These are phyloP conservation scores for Ananas comosus DNA, from an alignment of 176 grass and related monocot species.

Conservation along the genomic window DNA sequence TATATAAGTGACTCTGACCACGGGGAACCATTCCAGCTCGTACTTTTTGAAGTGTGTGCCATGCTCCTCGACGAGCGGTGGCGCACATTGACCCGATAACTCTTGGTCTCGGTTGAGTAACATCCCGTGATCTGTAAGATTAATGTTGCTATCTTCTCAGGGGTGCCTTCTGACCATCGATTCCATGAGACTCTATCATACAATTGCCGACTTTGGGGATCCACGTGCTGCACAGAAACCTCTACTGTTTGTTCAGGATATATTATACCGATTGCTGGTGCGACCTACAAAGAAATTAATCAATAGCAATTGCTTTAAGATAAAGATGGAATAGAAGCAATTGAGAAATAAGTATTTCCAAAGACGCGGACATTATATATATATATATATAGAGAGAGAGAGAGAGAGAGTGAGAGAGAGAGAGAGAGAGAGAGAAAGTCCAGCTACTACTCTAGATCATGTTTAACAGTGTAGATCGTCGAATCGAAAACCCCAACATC, in stretches of 20 bases:
- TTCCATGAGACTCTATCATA: conserved; percentile 20
- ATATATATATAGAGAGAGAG: too few species aligned
- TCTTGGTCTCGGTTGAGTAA: conserved; percentile 26
- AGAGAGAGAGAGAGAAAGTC: too few species aligned
- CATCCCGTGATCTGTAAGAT: conserved; percentile 33
- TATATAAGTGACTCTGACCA: conserved; percentile 1
- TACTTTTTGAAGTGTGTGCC: conserved; percentile 25
- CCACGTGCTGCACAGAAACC: conserved; percentile 37
- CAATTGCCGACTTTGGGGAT: conserved; percentile 21
- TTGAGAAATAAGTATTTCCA: conserved; percentile 8
- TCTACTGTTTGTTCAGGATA: conserved; percentile 42
- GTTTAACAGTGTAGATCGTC: too few species aligned
- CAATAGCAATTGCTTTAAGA: conserved; percentile 17
- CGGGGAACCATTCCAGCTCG: conserved; percentile 1
- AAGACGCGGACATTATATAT: too few species aligned
- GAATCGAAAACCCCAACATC: too few species aligned
- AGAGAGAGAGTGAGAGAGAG: too few species aligned
- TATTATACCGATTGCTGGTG: conserved; percentile 56
- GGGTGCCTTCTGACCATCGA: conserved; percentile 24
- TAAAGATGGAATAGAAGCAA: neutral
- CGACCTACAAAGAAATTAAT: conserved; percentile 36
- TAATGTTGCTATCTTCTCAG: conserved; percentile 30
- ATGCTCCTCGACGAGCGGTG: conserved; percentile 20
- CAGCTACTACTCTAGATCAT: too few species aligned
- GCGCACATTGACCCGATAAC: conserved; percentile 31